phyloP scores from a whole-genome alignment of 139 green algal species.

The Volvox reticuliferus region DNA sequence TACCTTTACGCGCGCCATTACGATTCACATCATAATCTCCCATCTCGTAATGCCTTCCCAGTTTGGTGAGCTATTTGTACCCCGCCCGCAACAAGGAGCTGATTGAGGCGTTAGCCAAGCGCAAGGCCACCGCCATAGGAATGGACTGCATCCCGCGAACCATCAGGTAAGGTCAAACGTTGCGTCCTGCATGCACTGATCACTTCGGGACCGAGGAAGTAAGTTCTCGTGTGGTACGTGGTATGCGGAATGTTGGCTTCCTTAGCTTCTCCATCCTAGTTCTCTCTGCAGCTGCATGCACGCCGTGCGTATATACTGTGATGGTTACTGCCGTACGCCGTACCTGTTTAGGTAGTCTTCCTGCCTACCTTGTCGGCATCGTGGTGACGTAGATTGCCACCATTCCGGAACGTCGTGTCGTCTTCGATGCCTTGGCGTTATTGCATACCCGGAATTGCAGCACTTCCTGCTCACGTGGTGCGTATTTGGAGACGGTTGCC shows the following conservation, averaged over 20 bases:
- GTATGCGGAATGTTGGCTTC: no score
- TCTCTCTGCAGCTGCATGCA: not conserved
- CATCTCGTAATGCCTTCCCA: conserved; percentile 4
- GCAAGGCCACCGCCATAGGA: conserved; percentile 80
- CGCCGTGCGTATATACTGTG: not conserved
- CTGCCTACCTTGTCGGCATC: not conserved
- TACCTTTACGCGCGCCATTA: no score
- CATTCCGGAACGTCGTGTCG: not conserved
- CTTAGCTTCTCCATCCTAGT: no score
- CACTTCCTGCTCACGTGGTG: no score
- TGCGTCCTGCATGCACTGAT: not conserved
- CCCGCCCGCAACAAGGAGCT: conserved; percentile 87
- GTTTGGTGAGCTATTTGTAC: conserved; percentile 85
- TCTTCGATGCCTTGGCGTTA: no score
- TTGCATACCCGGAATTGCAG: no score
- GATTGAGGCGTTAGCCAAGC: conserved; percentile 71
- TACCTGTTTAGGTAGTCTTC: not conserved
- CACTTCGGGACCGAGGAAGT: not conserved
- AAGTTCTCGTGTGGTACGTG: no score
- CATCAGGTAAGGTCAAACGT: conserved; percentile 44
- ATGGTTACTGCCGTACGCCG: not conserved
- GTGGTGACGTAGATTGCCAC: not conserved
- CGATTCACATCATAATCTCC: no score
- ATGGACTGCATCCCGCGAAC: conserved; percentile 94
- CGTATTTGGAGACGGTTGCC: no score